These are phyloP conservation scores for Blattamonas nauphoetae DNA, from an alignment of 78 protist species.

Conservation along the genomic window DNA sequence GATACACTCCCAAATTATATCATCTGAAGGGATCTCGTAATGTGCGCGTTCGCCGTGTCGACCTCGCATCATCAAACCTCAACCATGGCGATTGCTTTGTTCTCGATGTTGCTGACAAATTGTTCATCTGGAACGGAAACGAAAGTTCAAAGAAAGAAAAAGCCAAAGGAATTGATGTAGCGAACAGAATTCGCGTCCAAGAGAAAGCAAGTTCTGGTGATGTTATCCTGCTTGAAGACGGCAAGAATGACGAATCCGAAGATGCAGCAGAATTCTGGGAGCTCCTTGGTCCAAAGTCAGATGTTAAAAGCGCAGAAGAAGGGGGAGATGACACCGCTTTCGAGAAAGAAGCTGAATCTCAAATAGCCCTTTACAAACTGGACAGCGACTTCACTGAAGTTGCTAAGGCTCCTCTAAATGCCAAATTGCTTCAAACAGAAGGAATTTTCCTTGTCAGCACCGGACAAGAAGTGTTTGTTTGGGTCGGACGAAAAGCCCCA, in stretches of 20 bases:
- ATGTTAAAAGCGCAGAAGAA: constrained; percentile 24
- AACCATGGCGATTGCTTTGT: constrained; percentile 58
- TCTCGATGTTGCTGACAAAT: constrained; percentile 21
- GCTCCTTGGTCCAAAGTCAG: constrained; percentile 2
- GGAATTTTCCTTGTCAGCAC: constrained; percentile 46
- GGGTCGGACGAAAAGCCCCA: constrained; percentile 50
- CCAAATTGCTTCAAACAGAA: constrained; percentile 25
- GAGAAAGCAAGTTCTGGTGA: constrained; percentile 34
- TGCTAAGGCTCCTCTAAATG: constrained; percentile 7
- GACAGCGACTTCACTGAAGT: not conserved
- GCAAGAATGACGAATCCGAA: constrained; percentile 11
- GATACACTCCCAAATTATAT: constrained; percentile 17
- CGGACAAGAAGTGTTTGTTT: constrained; percentile 34
- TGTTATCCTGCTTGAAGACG: constrained; percentile 14
- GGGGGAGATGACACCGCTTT: constrained; percentile 30
- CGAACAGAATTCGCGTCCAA: not conserved
- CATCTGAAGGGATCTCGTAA: constrained; percentile 45
- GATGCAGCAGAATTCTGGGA: constrained; percentile 30
- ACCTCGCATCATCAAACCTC: not conserved
- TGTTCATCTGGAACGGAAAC: constrained; percentile 36
- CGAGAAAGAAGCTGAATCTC: not conserved
- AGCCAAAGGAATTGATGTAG: constrained; percentile 36
- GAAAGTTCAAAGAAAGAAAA: constrained; percentile 17
- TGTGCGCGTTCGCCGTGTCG: constrained; percentile 31
- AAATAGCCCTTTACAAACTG: not conserved